Evolutionary conservation across 1,284 basidiomycete species (phyloP).

Genomic region (Ustilago tritici): DNA sequence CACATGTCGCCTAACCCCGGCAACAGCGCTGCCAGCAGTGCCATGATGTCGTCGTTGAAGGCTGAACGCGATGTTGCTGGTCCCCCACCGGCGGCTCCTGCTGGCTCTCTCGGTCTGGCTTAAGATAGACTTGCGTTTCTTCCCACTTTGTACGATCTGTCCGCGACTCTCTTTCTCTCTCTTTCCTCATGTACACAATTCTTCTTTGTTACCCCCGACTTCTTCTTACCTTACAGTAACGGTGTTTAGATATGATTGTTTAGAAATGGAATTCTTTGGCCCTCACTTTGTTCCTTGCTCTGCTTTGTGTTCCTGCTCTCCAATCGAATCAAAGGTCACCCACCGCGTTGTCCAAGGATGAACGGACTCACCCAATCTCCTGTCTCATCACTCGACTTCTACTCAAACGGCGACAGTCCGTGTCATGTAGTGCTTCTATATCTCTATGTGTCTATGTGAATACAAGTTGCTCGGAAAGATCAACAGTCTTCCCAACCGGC

Average conservation of each 20-base stretch:
- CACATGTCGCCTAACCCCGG: slow-evolving; percentile 15
- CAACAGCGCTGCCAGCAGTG: neutral
- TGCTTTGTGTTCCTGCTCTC: neutral
- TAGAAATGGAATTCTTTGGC: slow-evolving; percentile 30
- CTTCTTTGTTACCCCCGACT: slow-evolving; percentile 1
- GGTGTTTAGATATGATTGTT: slow-evolving; percentile 47
- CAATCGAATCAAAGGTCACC: too few relatives aligned
- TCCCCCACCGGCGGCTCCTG: slow-evolving; percentile 27
- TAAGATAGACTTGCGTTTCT: slow-evolving; percentile 4
- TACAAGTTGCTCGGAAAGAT: too few relatives aligned
- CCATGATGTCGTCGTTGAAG: slow-evolving; percentile 29
- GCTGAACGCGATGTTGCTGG: slow-evolving; percentile 28
- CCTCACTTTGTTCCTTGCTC: neutral
- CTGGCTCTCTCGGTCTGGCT: slow-evolving; percentile 44
- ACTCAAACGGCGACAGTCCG: too few relatives aligned
- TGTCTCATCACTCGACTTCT: neutral
- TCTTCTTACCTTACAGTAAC: slow-evolving; percentile 15
- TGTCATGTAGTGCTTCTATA: too few relatives aligned
- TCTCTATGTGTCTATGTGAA: too few relatives aligned
- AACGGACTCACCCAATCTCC: too few relatives aligned
- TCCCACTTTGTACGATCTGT: neutral
- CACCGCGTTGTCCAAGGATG: too few relatives aligned
- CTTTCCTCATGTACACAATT: slow-evolving; percentile 21
- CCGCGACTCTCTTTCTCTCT: neutral
- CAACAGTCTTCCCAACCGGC: too few relatives aligned